A percentile compares a stretch with the other conserved stretches of the same genome.
phyloP scores from a whole-genome alignment of 2,329 filamentous ascomycete species.

The Beauveria pseudobassiana region DNA sequence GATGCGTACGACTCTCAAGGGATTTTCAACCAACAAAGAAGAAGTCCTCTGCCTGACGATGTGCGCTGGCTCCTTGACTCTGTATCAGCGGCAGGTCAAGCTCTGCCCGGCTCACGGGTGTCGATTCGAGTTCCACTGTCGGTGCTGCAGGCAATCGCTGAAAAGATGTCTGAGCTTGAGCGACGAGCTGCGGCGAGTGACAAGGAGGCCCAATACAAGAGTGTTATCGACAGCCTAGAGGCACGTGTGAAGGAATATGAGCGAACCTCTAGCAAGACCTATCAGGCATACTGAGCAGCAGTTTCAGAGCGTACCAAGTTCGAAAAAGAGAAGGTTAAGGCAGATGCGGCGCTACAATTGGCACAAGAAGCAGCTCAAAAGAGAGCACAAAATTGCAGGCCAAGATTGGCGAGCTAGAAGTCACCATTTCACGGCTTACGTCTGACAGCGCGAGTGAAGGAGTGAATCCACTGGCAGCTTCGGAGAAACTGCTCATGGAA shows the following conservation, averaged over 20 bases:
- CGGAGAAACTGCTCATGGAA: constrained; percentile 29
- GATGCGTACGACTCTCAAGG: constrained; percentile 19
- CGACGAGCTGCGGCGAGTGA: constrained; percentile 21
- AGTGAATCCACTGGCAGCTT: constrained; percentile 20
- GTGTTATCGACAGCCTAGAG: constrained; percentile 36
- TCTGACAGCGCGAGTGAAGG: constrained; percentile 16
- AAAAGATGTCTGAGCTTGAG: constrained; percentile 26
- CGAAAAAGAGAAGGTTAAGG: constrained; percentile 38
- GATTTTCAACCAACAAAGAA: constrained; percentile 17
- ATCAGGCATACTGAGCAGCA: constrained; percentile 40
- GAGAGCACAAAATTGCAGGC: constrained; percentile 31
- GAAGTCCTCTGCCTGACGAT: constrained; percentile 25
- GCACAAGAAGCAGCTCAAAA: constrained; percentile 19
- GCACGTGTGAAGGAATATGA: constrained; percentile 38
- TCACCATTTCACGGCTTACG: constrained; percentile 23
- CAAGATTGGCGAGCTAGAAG: constrained; percentile 31
- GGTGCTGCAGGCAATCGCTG: constrained; percentile 31
- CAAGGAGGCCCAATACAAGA: constrained; percentile 29
- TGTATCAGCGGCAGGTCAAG: constrained; percentile 13
- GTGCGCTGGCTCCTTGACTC: constrained; percentile 23
- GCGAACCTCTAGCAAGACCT: constrained; percentile 36
- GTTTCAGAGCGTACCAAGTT: constrained; percentile 42
- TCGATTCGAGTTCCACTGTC: constrained; percentile 23
- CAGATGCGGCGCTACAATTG: constrained; percentile 24
- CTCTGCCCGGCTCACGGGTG: constrained; percentile 15